phyloP scores from a whole-genome alignment of 2,329 filamentous ascomycete species.

The Mariannaea elegans region DNA sequence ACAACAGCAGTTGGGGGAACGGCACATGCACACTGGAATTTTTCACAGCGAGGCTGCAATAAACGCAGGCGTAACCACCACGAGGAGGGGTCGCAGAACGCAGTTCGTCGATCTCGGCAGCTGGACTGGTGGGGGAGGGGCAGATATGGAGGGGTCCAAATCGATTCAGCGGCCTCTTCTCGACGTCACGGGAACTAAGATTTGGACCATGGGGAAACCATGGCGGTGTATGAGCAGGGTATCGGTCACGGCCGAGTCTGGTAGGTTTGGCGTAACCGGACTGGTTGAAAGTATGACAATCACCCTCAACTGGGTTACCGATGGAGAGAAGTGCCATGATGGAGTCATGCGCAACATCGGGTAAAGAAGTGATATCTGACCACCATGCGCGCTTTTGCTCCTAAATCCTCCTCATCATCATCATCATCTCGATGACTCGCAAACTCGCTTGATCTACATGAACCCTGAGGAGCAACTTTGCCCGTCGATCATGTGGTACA shows the following conservation, averaged over 20 bases:
- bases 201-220: constrained; percentile 14
- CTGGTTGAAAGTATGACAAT: background rate
- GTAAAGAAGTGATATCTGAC: background rate
- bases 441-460: background rate
- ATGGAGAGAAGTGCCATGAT: constrained; percentile 4
- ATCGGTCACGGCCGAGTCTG: background rate
- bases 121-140: constrained; percentile 38
- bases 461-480: background rate
- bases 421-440: background rate
- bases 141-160: constrained; percentile 39
- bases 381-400: background rate
- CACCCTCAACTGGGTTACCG: background rate
- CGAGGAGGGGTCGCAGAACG: constrained; percentile 41
- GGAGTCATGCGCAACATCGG: constrained; percentile 6
- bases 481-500: background rate
- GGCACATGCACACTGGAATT: constrained; percentile 27
- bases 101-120: constrained; percentile 41
- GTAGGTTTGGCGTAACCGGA: background rate
- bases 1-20: constrained; percentile 5
- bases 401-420: background rate
- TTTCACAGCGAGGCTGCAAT: constrained; percentile 35
- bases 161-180: constrained; percentile 24
- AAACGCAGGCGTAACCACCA: constrained; percentile 37
- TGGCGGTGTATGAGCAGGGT: constrained; percentile 21
- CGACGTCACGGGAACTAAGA: constrained; percentile 19